These are phyloP conservation scores for Mucor circinelloides DNA, from an alignment of 371 early-diverging fungal species.

Conservation along the genomic window DNA sequence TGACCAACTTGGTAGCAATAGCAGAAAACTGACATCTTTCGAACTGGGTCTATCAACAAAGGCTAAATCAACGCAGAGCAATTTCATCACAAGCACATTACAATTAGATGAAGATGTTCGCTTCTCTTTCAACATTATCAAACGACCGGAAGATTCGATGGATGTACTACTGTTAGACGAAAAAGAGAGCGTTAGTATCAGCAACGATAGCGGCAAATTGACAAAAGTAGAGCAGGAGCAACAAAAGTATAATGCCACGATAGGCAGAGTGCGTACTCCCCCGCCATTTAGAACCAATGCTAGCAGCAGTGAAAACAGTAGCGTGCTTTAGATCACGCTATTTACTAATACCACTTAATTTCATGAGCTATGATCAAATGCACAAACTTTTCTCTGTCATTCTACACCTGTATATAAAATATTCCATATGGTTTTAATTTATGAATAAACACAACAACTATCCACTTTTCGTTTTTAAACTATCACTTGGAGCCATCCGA, in stretches of 20 bases:
- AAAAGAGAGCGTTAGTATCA: not conserved
- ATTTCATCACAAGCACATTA: not conserved
- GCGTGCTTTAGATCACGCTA: not conserved
- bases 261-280: constrained; percentile 24
- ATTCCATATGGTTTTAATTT: not conserved
- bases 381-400: not conserved
- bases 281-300: not conserved
- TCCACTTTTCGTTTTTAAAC: too few relatives aligned
- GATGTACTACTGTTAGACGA: not conserved
- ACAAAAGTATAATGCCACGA: constrained; percentile 32
- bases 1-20: not conserved
- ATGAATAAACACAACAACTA: not conserved
- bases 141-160: not conserved
- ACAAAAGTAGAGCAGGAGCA: constrained; percentile 31
- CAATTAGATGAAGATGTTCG: not conserved
- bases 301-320: not conserved
- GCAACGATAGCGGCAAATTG: not conserved
- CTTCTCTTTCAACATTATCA: not conserved
- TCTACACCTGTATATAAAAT: not conserved
- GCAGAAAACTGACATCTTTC: not conserved
- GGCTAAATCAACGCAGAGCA: not conserved
- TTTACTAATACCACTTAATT: not conserved
- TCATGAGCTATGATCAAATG: not conserved
- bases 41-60: not conserved
- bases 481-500: not conserved